Base-by-base conservation (phyloP, 148 eudicot genomes). In the Pouteria glomerata region DNA sequence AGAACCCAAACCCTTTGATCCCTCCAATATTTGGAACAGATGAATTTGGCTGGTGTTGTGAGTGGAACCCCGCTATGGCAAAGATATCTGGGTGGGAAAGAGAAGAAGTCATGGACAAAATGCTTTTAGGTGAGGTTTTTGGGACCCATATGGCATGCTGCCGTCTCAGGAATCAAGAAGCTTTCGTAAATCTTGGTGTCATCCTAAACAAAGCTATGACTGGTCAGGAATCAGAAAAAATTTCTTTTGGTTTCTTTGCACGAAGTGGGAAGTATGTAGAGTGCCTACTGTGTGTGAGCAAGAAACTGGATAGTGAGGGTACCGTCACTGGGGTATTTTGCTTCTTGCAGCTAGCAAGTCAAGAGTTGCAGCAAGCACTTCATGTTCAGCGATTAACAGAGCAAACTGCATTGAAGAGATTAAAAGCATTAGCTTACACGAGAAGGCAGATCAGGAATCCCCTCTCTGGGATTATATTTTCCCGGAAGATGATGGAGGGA, bases 311-410 rank as follows among this genome's bases (percentile, higher is more conserved):
- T 44, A 74, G 74, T 3, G 96, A 94, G 75, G 97, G 97, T 35
- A 52, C 81, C 0, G 80, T 88, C 19, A 94, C 90, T 19, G 97
- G 98, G 10, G 70, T 86, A 44, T 94, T 94, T 76, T 94, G 97
- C 79, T 94, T 94, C 82, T 73, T 94, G 84, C 98, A 94, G 85
- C 83, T 94, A 52, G 93, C 98, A 29, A 94, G 98, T 81, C 96
- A 75, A 29, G 98, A 94, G 72, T 81, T 94, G 73, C 98, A 89
- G 37, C 97, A 88, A 71, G 97, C 97, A 0, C 85, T 94, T 56
- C 97, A 94, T 71, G 72, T 94, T 52, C 98, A 94, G 68, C 61
- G 96, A 11, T 67, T 91, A 58, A 82, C 98, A 0, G 96, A 91
- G 73, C 91, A 89, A 75, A 90, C 86, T 69, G 97, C 97, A 3